Conservation (phyloP, 106 monocot genomes). For the Dioscorea dumetorum region DNA sequence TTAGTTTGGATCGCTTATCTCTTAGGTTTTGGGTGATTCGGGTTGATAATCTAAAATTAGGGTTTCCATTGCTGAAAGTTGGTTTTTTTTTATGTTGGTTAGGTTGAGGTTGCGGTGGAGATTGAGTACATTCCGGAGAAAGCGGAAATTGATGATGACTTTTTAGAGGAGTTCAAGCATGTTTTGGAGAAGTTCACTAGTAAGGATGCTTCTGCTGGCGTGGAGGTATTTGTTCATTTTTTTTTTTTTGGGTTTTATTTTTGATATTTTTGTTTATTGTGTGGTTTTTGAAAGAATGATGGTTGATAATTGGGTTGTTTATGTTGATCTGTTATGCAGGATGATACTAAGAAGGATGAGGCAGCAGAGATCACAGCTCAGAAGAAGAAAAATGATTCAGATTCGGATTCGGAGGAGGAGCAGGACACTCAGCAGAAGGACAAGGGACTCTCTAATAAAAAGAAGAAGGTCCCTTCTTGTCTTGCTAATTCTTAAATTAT, state of each 20-base stretch:
- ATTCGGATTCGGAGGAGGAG: conserved; percentile 75
- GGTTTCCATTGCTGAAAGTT: neutral
- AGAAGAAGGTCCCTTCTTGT: conserved; percentile 71
- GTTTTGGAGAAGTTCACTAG: conserved; percentile 85
- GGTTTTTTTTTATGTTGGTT: neutral
- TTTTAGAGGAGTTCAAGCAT: conserved; percentile 72
- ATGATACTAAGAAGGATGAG: conserved; percentile 54
- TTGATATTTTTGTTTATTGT: neutral
- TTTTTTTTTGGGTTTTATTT: neutral
- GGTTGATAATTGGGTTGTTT: too few relatives aligned
- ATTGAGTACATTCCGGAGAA: conserved; percentile 89
- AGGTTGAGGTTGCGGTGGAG: conserved; percentile 64
- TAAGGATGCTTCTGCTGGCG: conserved; percentile 30
- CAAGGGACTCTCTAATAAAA: conserved; percentile 79
- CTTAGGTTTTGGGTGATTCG: neutral
- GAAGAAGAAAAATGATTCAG: conserved; percentile 58
- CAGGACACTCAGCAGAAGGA: conserved; percentile 69
- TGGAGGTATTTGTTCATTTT: conserved; percentile 32
- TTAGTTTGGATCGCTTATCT: neutral
- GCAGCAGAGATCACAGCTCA: conserved; percentile 32
- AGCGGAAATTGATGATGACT: conserved; percentile 58
- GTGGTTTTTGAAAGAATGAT: too few relatives aligned
- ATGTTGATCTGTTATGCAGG: conserved; percentile 23
- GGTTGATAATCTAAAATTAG: neutral
- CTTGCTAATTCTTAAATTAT: neutral